These are phyloP conservation scores for Aspergillus indologenus DNA, from an alignment of 495 filamentous ascomycete species.

Conservation along the genomic window DNA sequence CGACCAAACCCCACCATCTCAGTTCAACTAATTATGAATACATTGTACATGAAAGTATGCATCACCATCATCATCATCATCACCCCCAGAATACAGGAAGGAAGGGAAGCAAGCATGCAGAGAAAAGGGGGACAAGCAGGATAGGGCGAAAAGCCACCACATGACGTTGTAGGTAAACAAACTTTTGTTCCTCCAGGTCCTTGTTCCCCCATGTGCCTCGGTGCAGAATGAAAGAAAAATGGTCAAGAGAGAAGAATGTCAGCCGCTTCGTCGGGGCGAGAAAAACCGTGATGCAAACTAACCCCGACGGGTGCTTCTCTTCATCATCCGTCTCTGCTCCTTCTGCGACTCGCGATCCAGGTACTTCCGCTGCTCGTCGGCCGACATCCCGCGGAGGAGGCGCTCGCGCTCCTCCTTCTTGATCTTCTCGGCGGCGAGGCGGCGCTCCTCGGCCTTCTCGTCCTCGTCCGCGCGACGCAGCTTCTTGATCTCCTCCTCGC, in stretches of 20 bases:
- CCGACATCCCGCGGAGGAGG: slow-evolving; percentile 74
- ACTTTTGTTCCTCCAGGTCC: too few relatives aligned
- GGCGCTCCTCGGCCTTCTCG: slow-evolving; percentile 91
- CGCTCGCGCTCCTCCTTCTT: slow-evolving; percentile 93
- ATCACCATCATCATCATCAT: slow-evolving; percentile 13
- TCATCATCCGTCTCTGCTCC: slow-evolving; percentile 68
- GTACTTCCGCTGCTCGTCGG: slow-evolving; percentile 93
- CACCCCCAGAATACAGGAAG: too few relatives aligned
- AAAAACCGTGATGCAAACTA: slow-evolving; percentile 17
- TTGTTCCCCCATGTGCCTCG: too few relatives aligned
- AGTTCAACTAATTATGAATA: slow-evolving; percentile 24
- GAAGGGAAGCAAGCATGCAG: slow-evolving; percentile 10
- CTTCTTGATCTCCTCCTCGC: slow-evolving; percentile 79
- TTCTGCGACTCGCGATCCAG: slow-evolving; percentile 87
- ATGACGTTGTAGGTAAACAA: too few relatives aligned
- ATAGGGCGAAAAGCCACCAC: background rate
- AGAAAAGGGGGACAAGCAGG: background rate
- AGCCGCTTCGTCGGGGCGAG: background rate
- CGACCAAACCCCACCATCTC: slow-evolving; percentile 1
- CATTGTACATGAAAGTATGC: slow-evolving; percentile 27
- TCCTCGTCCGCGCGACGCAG: slow-evolving; percentile 79
- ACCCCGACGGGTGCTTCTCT: slow-evolving; percentile 59
- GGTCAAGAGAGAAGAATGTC: too few relatives aligned
- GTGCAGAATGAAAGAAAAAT: too few relatives aligned
- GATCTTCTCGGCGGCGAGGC: slow-evolving; percentile 70